phyloP scores from a whole-genome alignment of 768 basidiomycete species.

The Cystofilobasidium capitatum region DNA sequence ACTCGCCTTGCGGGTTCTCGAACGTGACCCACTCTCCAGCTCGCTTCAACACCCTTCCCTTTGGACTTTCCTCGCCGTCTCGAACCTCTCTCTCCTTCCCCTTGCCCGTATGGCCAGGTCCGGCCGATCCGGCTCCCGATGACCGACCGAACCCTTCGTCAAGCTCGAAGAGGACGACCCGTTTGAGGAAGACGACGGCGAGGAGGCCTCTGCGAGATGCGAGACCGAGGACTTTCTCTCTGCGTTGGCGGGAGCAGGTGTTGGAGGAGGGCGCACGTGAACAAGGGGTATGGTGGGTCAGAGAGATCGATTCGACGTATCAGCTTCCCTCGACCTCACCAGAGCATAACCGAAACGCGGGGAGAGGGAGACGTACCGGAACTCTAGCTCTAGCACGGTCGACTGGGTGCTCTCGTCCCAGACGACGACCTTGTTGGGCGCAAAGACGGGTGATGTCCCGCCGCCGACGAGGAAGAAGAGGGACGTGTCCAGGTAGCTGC shows the following conservation, averaged over 20 bases:
- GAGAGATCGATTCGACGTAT: neutral
- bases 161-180: slow-evolving; percentile 21
- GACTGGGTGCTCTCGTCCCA: slow-evolving; percentile 33
- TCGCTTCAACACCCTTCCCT: neutral
- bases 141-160: neutral
- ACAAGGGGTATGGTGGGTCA: neutral
- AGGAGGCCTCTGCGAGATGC: slow-evolving; percentile 17
- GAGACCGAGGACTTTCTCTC: slow-evolving; percentile 22
- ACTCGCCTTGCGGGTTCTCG: slow-evolving; percentile 36
- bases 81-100: neutral
- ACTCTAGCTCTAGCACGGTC: slow-evolving; percentile 24
- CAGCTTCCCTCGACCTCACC: too few relatives aligned
- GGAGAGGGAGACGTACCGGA: slow-evolving; percentile 3
- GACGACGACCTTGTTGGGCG: slow-evolving; percentile 40
- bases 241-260: neutral
- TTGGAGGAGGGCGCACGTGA: neutral
- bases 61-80: neutral
- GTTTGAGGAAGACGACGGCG: slow-evolving; percentile 19
- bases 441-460: slow-evolving; percentile 36
- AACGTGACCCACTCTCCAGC: slow-evolving; percentile 37
- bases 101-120: neutral
- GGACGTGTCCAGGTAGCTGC: slow-evolving; percentile 33
- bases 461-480: slow-evolving; percentile 39
- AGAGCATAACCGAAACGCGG: too few relatives aligned
- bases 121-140: neutral